Base-by-base conservation (phyloP, 306 rosid genomes). In the Cotoneaster glaucophyllus region DNA sequence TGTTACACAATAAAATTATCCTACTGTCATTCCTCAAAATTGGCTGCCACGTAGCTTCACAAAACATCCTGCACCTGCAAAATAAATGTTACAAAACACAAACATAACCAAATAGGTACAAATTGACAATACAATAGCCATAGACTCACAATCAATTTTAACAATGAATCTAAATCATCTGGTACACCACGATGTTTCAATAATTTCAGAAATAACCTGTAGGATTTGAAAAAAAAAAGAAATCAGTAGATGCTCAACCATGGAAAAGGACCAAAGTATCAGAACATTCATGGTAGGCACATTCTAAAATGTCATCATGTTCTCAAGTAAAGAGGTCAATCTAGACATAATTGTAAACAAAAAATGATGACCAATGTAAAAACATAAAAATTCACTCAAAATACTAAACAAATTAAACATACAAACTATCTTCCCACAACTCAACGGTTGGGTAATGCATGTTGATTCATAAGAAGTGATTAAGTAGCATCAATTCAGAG, bases 171-270 rank as follows among this genome's bases (percentile, higher is more conserved):
- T n/a, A n/a, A n/a, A n/a, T n/a, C n/a, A n/a, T n/a, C n/a, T n/a
- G n/a, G n/a, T n/a, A n/a, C n/a, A n/a, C n/a, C n/a, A 52, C 97
- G 96, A 83, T 95, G 96, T 84, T 74, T 92, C 96, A 80, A 92
- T 88, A 75, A 92, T 88, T 79, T 94, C 98, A 64, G 91, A 85
- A 80, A 92, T 85, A 79, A 94, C 98, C 98, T 92, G 86, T 74
- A 39, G 65, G 29, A 7, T 59, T 58, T 43, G 45, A 32, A 65
- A 26, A 24, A 3, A 13, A 73, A 18, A 2, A 1, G 1, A 5
- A 37, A 56, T 21, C 39, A 31, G 24, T 31, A 12, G 8, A 37
- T 15, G 57, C 18, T 79, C 41, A 2, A 59, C 62, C 9, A 58
- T 15, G 24, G n/a, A 69, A 70, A 44, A 44, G 32, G 25, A 31